These are phyloP conservation scores for Ashbya aceris DNA, from an alignment of 1,139 yeast genomes.

Conservation along the genomic window DNA sequence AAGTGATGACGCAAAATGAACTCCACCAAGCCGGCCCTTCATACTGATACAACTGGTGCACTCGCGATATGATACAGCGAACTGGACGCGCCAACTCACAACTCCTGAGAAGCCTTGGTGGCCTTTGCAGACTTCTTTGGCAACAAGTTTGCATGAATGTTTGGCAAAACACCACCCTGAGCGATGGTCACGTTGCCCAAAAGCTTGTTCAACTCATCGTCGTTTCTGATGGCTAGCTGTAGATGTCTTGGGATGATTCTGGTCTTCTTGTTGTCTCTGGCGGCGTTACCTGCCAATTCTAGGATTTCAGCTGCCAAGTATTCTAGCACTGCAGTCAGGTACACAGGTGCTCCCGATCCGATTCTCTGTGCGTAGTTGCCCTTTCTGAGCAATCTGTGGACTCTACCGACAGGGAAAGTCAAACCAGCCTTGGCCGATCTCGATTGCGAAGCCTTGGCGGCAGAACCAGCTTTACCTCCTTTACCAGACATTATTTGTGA, in stretches of 20 bases:
- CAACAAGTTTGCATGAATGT: constrained; percentile 89
- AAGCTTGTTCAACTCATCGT: constrained; percentile 89
- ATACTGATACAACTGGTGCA: too few relatives aligned
- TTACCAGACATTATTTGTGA: constrained; percentile 77
- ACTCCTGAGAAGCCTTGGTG: constrained; percentile 78
- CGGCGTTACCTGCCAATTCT: constrained; percentile 98
- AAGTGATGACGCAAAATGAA: too few relatives aligned
- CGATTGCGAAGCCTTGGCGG: constrained; percentile 90
- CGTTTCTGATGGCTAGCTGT: constrained; percentile 97
- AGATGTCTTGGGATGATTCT: constrained; percentile 98
- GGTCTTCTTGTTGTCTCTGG: constrained; percentile 95
- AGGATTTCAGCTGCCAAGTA: constrained; percentile 94
- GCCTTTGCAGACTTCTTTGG: constrained; percentile 86
- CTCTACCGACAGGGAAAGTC: constrained; percentile 99
- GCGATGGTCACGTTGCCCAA: constrained; percentile 92
- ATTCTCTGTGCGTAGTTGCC: constrained; percentile 99
- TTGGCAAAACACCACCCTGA: constrained; percentile 98
- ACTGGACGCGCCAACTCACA: constrained; percentile 35
- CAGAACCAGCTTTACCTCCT: constrained; percentile 93
- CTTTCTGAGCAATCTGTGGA: constrained; percentile 92
- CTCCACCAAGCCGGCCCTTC: too few relatives aligned
- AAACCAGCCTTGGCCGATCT: constrained; percentile 98
- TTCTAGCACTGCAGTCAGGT: constrained; percentile 92
- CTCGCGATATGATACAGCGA: constrained; percentile 1
- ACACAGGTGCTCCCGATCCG: constrained; percentile 98